Conservation (phyloP, 2,329 filamentous ascomycete species). For the Bipolaris cookei region DNA sequence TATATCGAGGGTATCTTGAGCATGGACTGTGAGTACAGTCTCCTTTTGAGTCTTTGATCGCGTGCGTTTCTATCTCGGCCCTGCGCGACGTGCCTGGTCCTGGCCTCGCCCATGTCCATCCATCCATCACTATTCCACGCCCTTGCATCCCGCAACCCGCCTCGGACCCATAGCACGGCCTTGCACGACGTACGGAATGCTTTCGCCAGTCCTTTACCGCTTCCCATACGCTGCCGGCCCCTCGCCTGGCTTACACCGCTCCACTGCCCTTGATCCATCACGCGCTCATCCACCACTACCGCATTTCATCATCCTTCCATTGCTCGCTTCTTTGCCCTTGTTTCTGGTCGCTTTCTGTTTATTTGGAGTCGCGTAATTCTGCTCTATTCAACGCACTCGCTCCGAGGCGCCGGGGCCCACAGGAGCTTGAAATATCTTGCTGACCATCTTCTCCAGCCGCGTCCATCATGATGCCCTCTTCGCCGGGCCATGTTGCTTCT, state of each 20-base stretch:
- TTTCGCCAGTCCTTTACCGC: constrained; percentile 21
- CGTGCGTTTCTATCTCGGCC: constrained; percentile 22
- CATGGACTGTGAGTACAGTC: constrained; percentile 65
- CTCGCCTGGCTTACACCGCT: constrained; percentile 31
- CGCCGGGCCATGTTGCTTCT: constrained; percentile 67
- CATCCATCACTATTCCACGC: constrained; percentile 43
- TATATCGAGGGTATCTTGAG: constrained; percentile 55
- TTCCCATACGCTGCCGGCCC: constrained; percentile 20
- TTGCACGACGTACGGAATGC: constrained; percentile 21
- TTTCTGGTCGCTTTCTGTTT: constrained; percentile 43
- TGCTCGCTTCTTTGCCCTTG: constrained; percentile 32
- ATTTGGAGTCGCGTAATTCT: constrained; percentile 53
- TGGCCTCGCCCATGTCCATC: constrained; percentile 43
- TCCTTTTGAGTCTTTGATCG: constrained; percentile 44
- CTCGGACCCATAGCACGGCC: constrained; percentile 22
- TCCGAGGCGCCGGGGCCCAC: constrained; percentile 42
- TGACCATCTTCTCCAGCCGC: constrained; percentile 60
- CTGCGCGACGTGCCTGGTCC: constrained; percentile 24
- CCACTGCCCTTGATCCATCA: constrained; percentile 36
- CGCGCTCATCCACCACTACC: constrained; percentile 42
- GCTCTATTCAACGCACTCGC: constrained; percentile 46
- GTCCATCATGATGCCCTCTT: constrained; percentile 68
- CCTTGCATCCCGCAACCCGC: constrained; percentile 38
- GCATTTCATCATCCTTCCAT: constrained; percentile 51
- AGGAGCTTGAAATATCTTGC: constrained; percentile 46